Percentiles rank a stretch among this genome's conserved stretches.
These are phyloP conservation scores for Sanghuangporus weigelae DNA, from an alignment of 1,284 basidiomycete species.

Conservation along the genomic window DNA sequence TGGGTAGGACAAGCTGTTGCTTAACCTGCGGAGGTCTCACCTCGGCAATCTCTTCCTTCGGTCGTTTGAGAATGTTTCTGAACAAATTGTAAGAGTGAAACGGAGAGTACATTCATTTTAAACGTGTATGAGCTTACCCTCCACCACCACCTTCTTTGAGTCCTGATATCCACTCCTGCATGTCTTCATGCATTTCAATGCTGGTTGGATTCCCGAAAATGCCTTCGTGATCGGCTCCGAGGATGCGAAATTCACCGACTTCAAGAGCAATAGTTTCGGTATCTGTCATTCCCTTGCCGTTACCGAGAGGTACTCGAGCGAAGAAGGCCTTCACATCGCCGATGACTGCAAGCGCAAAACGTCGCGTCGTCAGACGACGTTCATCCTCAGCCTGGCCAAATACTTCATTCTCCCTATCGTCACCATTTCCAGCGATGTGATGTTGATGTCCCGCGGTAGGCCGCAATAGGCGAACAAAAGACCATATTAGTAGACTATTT, in stretches of 20 bases:
- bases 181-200: constrained; percentile 11
- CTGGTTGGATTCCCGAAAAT: constrained; percentile 10
- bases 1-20: neutral
- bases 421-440: neutral
- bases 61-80: constrained; percentile 13
- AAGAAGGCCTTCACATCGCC: constrained; percentile 12
- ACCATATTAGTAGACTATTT: neutral
- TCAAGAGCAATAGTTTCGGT: constrained; percentile 12
- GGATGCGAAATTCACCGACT: constrained; percentile 1
- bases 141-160: constrained; percentile 8
- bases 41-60: neutral
- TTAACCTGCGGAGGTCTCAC: neutral
- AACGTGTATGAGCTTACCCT: constrained; percentile 6
- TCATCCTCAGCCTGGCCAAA: neutral
- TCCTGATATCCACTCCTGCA: constrained; percentile 10
- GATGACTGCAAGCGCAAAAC: constrained; percentile 3
- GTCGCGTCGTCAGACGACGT: constrained; percentile 11
- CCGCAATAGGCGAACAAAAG: neutral
- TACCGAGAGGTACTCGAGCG: constrained; percentile 6
- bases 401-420: neutral
- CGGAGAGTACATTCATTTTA: neutral
- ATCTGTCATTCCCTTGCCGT: constrained; percentile 1
- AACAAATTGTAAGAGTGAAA: neutral
- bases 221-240: constrained; percentile 11
- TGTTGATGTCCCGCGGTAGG: neutral